Base-by-base conservation (phyloP, 1,284 basidiomycete genomes). In the Neonothopanus nambi region DNA sequence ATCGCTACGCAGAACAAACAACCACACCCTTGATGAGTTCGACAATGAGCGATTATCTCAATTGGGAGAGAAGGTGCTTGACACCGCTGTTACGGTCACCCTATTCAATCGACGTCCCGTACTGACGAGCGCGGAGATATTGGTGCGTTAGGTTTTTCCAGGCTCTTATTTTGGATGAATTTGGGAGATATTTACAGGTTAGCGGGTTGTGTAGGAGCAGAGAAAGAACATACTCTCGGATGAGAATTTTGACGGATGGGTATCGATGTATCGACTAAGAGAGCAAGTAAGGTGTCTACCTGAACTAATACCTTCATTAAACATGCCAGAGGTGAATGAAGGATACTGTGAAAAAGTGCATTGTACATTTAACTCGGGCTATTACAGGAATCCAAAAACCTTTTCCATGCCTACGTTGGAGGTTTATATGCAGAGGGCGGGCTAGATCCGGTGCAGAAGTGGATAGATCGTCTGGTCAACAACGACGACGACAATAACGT, bases 341-440 rank as follows among this genome's bases (percentile, higher is more conserved):
- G 40, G 7, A 17, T n/a, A 33, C 5, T 6, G 26, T 36, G 21
- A 40, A 4, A 13, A 15, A 24, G 18, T 48, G n/a, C 17, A 35
- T 13, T 33, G 30, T 33, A 33, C 30, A 33, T 33, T n/a, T 35
- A 8, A 38, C 30, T n/a, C 17, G 8, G 26, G 18, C 18, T n/a
- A 23, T 20, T 37, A 3, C 53, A 89, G 87, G 83, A 88, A 71
- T 77, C 77, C 3, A 71, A 70, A 35, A 65, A 72, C 17, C 68
- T 89, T 30, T 87, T 90, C 64, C 68, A 79, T 58, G 80, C 86
- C 28, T 89, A 87, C 66, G 76, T 85, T 33, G 87, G 85, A 35
- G 87, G 81, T 26, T 74, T 87, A 26, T 85, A 76, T 62, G 61
- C 70, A 50, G 80, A 85, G 56, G 75, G 70, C 59, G 87, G 86